Base-by-base conservation (phyloP, 1,284 basidiomycete species). In the Boletellus sp. region DNA sequence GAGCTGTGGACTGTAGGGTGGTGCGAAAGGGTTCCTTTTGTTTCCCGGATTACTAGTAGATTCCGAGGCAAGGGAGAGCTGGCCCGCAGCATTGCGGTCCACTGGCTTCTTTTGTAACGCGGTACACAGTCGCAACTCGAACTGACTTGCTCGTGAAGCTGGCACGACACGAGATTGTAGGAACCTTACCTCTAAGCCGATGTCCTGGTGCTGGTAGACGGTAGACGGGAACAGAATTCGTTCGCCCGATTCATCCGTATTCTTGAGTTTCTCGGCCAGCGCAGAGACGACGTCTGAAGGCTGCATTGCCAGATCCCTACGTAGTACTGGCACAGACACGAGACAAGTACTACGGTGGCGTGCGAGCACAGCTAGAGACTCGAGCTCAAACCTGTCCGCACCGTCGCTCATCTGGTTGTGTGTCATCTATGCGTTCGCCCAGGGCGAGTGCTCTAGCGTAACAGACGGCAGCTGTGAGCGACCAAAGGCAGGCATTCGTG, bases 51-150 rank as follows among this genome's bases (percentile, higher is more conserved):
- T 59, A 22, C 22, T 22, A 5, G 22, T 22, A 30, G 62, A 40
- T 47, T 61, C 58, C 19, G 61, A 58, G 22, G 70, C 66, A 19
- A 63, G 55, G 12, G 59, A 52, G 47, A 58, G 53, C 15, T 57
- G 62, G 6, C 63, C 58, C 13, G 72, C 67, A 58, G 80, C 75
- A 55, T 77, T 72, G 26, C 77, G 76, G 4, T 76, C 68, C n/a
- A 62, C 59, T 2, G 83, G 80, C 66, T 94, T 95, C 58, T 87
- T 78, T 63, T 86, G 83, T 36, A 95, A 72, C 0, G 90, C 88
- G 19, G 90, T 88, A 62, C 92, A 94, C 19, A 90, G 67, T 52
- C 86, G 78, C 51, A 95, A 80, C 68, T 93, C 79, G 69, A 89
- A 93, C 92, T 95, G 57, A 39, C 30, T 15, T 12, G 13, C 5